phyloP scores from a whole-genome alignment of 805 yeast genomes.

The Ogataea populi-albae region DNA sequence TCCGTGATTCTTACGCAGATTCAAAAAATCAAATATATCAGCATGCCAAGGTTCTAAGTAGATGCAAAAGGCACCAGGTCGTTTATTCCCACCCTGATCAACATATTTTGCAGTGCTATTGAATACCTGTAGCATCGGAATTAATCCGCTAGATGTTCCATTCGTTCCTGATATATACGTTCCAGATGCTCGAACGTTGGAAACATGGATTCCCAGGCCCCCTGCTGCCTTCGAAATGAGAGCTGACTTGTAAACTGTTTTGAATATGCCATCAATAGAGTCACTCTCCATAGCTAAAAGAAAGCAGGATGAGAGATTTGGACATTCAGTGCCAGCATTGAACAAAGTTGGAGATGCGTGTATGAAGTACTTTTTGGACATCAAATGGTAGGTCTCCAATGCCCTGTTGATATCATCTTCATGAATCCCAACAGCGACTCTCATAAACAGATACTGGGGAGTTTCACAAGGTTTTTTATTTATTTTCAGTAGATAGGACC shows the following conservation, averaged over 20 bases:
- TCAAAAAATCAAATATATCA: constrained; percentile 82
- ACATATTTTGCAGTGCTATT: constrained; percentile 96
- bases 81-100: constrained; percentile 96
- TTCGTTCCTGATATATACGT: constrained; percentile 87
- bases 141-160: constrained; percentile 88
- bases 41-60: constrained; percentile 98
- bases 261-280: constrained; percentile 92
- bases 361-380: constrained; percentile 84
- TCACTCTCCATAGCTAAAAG: constrained; percentile 89
- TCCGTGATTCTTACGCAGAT: constrained; percentile 89
- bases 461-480: constrained; percentile 76
- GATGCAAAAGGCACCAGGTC: constrained; percentile 96
- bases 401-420: constrained; percentile 62
- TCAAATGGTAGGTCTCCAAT: constrained; percentile 78
- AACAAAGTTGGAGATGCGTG: constrained; percentile 95
- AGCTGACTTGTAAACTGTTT: constrained; percentile 84
- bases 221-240: constrained; percentile 93
- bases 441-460: constrained; percentile 85
- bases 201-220: constrained; percentile 89
- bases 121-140: constrained; percentile 95
- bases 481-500: constrained; percentile 72
- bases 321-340: constrained; percentile 86
- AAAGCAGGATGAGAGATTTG: constrained; percentile 90
- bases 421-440: constrained; percentile 92
- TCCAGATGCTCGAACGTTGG: constrained; percentile 83